Conservation (phyloP, 2,329 filamentous ascomycete genomes). For the Arthrobotrys entomopaga region DNA sequence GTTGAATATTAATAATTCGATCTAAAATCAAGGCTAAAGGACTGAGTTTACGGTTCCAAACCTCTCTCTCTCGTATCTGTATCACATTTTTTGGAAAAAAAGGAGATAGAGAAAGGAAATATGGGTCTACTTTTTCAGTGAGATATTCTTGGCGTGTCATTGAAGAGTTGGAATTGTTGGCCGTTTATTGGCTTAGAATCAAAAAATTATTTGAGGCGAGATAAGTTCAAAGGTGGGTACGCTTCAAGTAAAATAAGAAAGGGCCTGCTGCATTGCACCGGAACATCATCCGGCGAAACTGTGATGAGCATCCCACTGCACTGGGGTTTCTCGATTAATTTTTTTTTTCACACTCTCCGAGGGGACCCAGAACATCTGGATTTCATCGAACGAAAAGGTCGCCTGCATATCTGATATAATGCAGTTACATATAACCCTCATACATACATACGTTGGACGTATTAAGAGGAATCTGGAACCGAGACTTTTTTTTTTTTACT, state of each 20-base stretch:
- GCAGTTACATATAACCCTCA: slow-evolving; percentile 44
- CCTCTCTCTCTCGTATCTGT: slow-evolving; percentile 25
- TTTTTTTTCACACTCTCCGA: slow-evolving; percentile 14
- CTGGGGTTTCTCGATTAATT: too few species aligned
- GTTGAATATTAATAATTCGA: slow-evolving; percentile 33
- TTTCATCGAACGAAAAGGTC: slow-evolving; percentile 7
- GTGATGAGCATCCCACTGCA: not conserved
- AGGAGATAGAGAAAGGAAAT: slow-evolving; percentile 5
- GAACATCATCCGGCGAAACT: slow-evolving; percentile 29
- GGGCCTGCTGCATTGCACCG: slow-evolving; percentile 32
- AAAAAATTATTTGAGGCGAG: slow-evolving; percentile 44
- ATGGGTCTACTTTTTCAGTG: slow-evolving; percentile 27
- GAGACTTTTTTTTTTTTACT: not conserved
- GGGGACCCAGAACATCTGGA: slow-evolving; percentile 22
- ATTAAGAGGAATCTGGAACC: slow-evolving; percentile 48
- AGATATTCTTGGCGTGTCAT: slow-evolving; percentile 52
- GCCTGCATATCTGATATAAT: slow-evolving; percentile 27
- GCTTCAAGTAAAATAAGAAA: slow-evolving; percentile 35
- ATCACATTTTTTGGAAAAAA: slow-evolving; percentile 50
- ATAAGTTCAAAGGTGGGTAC: slow-evolving; percentile 32
- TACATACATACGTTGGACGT: slow-evolving; percentile 16
- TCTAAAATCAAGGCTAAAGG: slow-evolving; percentile 26
- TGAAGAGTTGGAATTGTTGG: slow-evolving; percentile 47
- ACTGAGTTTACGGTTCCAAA: slow-evolving; percentile 6
- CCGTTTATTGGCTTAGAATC: slow-evolving; percentile 45